Evolutionary conservation across 768 basidiomycete genomes (phyloP).

Genomic region (Russula sp.): DNA sequence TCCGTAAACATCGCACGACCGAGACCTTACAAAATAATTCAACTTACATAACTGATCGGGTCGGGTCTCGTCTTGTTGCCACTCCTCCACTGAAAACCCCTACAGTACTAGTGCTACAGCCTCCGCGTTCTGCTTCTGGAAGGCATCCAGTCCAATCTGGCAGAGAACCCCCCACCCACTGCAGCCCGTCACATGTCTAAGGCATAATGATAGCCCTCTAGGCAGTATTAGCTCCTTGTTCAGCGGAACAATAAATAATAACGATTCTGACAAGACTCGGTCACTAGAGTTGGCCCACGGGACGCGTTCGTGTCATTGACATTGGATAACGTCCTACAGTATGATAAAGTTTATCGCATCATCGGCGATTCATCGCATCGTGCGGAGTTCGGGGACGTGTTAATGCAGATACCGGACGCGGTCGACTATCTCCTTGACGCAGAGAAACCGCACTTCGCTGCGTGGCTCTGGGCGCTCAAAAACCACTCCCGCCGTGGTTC

Average conservation of each 20-base stretch:
- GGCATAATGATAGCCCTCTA: background rate
- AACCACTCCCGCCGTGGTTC: too few relatives aligned
- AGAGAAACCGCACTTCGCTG: too few relatives aligned
- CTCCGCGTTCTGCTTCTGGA: conserved; percentile 13
- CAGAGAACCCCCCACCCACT: background rate
- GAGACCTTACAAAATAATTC: conserved; percentile 1
- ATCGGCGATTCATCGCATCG: too few relatives aligned
- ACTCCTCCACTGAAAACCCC: too few relatives aligned
- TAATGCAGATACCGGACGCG: too few relatives aligned
- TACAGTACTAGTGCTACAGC: too few relatives aligned
- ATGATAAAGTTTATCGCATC: background rate
- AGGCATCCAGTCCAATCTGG: background rate
- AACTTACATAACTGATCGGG: conserved; percentile 20
- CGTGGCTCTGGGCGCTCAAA: too few relatives aligned
- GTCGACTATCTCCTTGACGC: conserved; percentile 32
- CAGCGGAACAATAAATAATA: background rate
- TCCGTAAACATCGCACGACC: conserved; percentile 12
- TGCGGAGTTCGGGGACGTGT: conserved; percentile 37
- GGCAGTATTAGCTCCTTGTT: background rate
- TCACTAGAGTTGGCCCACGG: background rate
- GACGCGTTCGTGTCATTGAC: background rate
- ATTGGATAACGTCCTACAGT: background rate
- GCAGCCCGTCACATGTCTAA: background rate
- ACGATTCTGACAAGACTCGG: conserved; percentile 3
- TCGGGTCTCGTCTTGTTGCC: background rate